Conservation (phyloP, 805 yeast species). For the Saturnispora mendoncae region DNA sequence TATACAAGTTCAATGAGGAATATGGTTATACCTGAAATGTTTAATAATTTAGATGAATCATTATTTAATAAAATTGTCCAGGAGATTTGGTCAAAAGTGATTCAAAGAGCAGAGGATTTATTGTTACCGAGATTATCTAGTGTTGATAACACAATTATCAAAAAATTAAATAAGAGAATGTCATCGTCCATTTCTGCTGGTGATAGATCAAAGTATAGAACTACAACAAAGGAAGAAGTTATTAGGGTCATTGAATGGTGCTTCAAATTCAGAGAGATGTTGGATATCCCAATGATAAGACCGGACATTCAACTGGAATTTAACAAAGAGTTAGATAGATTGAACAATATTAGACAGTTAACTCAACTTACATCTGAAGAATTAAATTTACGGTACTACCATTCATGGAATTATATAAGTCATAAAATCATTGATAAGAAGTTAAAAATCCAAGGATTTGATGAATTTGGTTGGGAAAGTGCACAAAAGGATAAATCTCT, state of each 20-base stretch:
- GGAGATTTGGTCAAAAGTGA: conserved; percentile 71
- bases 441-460: conserved; percentile 17
- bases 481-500: conserved; percentile 43
- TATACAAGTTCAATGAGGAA: conserved; percentile 20
- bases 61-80: conserved; percentile 24
- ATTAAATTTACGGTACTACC: conserved; percentile 17
- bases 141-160: conserved; percentile 8
- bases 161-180: conserved; percentile 13
- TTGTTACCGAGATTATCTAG: conserved; percentile 51
- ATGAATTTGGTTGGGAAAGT: conserved; percentile 39
- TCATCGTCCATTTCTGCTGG: conserved; percentile 1
- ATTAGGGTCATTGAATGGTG: conserved; percentile 28
- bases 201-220: conserved; percentile 3
- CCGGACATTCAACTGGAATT: conserved; percentile 15
- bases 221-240: conserved; percentile 20
- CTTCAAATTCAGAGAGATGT: conserved; percentile 23
- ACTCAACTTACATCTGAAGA: conserved; percentile 14
- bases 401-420: conserved; percentile 20
- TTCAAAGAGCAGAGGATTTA: conserved; percentile 59
- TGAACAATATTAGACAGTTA: conserved; percentile 15
- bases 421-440: conserved; percentile 17
- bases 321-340: conserved; percentile 18
- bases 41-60: conserved; percentile 25
- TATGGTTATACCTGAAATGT: conserved; percentile 20
- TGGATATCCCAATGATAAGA: conserved; percentile 21